Evolutionary conservation across 2,329 filamentous ascomycete genomes (phyloP).

Genomic region (Dactylellina drechsleri): DNA sequence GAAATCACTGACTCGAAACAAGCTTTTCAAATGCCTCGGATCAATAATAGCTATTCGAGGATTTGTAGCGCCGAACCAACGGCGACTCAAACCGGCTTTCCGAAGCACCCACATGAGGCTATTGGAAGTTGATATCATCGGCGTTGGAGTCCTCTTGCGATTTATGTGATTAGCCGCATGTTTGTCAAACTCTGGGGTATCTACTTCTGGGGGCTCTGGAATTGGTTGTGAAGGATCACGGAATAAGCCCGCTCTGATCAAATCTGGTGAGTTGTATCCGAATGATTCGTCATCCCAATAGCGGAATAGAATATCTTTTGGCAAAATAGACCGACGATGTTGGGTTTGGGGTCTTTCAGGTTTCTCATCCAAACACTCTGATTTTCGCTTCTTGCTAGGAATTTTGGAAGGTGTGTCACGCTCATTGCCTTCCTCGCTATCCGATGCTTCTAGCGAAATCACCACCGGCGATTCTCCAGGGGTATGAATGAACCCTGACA

Average conservation of each 20-base stretch:
- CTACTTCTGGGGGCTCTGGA: constrained; percentile 37
- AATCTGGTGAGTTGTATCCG: constrained; percentile 37
- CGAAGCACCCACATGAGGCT: constrained; percentile 51
- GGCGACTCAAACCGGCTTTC: constrained; percentile 42
- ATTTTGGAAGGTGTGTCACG: constrained; percentile 42
- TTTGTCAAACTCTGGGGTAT: constrained; percentile 27
- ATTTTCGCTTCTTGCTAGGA: constrained; percentile 27
- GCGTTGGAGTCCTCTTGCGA: constrained; percentile 41
- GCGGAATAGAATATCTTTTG: constrained; percentile 43
- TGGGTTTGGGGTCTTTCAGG: background rate
- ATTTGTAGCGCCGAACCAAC: constrained; percentile 35
- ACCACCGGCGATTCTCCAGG: constrained; percentile 14
- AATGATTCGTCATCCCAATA: constrained; percentile 45
- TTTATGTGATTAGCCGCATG: constrained; percentile 50
- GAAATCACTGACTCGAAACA: constrained; percentile 33
- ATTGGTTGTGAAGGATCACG: constrained; percentile 36
- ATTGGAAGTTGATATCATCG: constrained; percentile 51
- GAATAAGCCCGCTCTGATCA: constrained; percentile 44
- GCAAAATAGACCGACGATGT: background rate
- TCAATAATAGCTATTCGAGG: constrained; percentile 44
- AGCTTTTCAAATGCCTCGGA: constrained; percentile 31
- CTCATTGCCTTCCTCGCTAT: constrained; percentile 12
- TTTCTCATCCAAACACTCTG: background rate
- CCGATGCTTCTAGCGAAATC: constrained; percentile 7
- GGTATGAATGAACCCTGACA: constrained; percentile 28